These are phyloP conservation scores for Pyrus hybrid DNA, from an alignment of 331 rosid species.

Conservation along the genomic window DNA sequence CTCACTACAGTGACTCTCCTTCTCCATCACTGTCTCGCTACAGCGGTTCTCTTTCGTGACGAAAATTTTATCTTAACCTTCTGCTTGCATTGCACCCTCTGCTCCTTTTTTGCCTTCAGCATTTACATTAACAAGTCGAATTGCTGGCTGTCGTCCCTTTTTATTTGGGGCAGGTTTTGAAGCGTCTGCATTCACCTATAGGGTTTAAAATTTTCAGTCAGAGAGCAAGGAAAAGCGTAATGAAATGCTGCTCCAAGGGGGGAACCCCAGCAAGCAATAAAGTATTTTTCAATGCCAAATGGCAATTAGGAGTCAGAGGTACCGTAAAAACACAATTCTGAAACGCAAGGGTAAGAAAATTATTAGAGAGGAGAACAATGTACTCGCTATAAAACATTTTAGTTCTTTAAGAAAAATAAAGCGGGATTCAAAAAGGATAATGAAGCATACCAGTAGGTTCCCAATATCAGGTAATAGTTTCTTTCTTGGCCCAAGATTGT, in stretches of 20 bases:
- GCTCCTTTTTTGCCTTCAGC: constrained; percentile 3
- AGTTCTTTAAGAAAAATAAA: too few relatives aligned
- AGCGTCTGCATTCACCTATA: constrained; percentile 35
- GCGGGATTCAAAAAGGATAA: too few relatives aligned
- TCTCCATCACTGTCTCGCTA: neutral
- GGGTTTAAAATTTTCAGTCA: constrained; percentile 12
- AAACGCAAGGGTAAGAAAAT: neutral
- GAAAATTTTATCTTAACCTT: neutral
- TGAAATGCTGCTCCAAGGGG: neutral
- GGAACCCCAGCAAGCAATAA: neutral
- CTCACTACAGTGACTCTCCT: neutral
- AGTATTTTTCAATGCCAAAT: neutral
- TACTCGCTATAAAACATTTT: neutral
- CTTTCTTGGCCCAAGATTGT: constrained; percentile 33
- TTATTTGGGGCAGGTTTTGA: constrained; percentile 34
- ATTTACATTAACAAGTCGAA: constrained; percentile 38
- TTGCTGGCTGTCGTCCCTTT: constrained; percentile 30
- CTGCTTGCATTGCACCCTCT: constrained; percentile 1
- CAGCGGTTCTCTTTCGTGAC: neutral
- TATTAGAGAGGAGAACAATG: neutral
- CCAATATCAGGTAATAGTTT: constrained; percentile 72
- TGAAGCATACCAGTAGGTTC: constrained; percentile 51
- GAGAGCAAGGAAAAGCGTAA: constrained; percentile 1
- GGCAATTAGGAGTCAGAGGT: neutral
- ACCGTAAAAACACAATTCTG: neutral